Evolutionary conservation across 1,284 basidiomycete genomes (phyloP), one percentile per base, ranked within the genome.

Genomic region (Bjerkandera adusta): DNA sequence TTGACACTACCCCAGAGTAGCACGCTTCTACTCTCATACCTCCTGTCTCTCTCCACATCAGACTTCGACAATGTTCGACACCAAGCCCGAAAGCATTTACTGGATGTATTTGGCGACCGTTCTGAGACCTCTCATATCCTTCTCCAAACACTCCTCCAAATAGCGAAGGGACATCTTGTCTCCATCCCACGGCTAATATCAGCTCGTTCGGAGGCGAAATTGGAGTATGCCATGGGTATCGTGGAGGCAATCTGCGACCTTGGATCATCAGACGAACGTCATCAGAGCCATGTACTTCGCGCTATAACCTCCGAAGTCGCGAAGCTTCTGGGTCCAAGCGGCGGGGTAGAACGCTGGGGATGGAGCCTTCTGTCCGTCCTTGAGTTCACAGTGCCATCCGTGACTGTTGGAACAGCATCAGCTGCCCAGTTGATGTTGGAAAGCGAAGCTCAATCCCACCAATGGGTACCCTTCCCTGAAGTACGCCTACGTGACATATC

Each of bases 301-400:
- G 58, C 71, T n/a, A 70, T 87, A 29, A 69, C 75, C 8, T 59
- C 66, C 16, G 81, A 80, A 25, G 72, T 92, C 4, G 77, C 76
- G 3, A 76, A 77, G 44, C 71, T 96, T 4, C 74, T 95, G 1
- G 92, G 92, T 3, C 86, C 92, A 0, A 75, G 71, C 0, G 92
- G 92, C 4, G 83, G 86, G 0, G 82, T 96, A 15, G 89, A 95
- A 57, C 84, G 84, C 63, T 96, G 92, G 93, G 89, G 89, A 1
- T 92, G 86, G 83, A 77, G 80, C 34, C 61, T 96, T 1, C 72
- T 96, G 22, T 78, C 81, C 2, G 88, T 85, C 12, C 68, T 95
- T 22, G 83, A 90, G 56, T 79, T 95, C 50, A 71, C 70, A 1
- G 71, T 75, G 26, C 85, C 83, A 3, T 61, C 73, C 0, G 64